Base-by-base conservation (phyloP, 495 filamentous ascomycete species). In the Hypomontagnella monticulosa region DNA sequence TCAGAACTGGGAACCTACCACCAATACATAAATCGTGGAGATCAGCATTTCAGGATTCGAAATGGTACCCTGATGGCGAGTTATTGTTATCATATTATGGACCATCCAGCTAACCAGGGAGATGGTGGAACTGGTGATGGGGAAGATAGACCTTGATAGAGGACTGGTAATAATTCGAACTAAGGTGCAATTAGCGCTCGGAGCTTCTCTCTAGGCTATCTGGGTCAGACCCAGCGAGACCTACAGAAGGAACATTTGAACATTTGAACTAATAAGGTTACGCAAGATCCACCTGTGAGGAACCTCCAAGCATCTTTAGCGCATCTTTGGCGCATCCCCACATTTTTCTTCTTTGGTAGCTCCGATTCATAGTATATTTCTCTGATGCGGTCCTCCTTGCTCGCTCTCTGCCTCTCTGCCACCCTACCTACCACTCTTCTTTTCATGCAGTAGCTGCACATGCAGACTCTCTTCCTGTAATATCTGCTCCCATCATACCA, bases 311-410 rank as follows among this genome's bases (percentile, higher is more conserved):
- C 11, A 50, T 41, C 9, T 23, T 56, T 61, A 66, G 63, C 50
- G 57, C 30, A 55, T 60, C 62, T 23, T 56, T 61, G 61, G 63
- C 50, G 57, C 30, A 55, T 60, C 62, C 38, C 62, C 62, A 59
- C 62, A 23, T 37, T 62, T 47, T 53, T 53, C 34, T 38, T 23
- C 51, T 42, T 59, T 18, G 41, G 23, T 47, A 43, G 33, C 38
- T 60, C 66, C 66, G 66, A 69, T 69, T 64, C 66, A 56, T 69
- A 15, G 48, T 69, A 69, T 64, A 69, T 61, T 69, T 69, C 27
- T 61, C 60, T 69, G 66, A 69, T 69, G 60, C 60, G n/a, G 41
- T 61, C 55, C 40, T 61, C 56, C 60, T 64, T 68, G 34, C 10
- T 37, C 54, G 20, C 48, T 30, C 34, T 33, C 15, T 44, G 19